Conservation (phyloP, 2,329 filamentous ascomycete genomes). For the Aspergillus niger region DNA sequence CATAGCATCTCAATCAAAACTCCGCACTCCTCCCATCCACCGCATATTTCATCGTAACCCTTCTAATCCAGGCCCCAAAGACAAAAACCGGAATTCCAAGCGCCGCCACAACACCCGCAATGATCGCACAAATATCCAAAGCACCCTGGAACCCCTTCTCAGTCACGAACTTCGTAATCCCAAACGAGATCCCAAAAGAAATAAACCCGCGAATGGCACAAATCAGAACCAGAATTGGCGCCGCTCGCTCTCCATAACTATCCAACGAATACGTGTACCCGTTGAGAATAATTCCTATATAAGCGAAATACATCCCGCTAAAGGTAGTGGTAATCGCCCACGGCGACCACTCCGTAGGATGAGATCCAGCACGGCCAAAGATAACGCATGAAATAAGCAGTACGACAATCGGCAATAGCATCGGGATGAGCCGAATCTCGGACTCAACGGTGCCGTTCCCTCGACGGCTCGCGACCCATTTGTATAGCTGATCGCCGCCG, state of each 20-base stretch:
- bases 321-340: constrained; percentile 12
- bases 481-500: constrained; percentile 11
- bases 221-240: constrained; percentile 14
- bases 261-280: constrained; percentile 13
- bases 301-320: constrained; percentile 15
- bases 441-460: constrained; percentile 4
- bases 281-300: constrained; percentile 7
- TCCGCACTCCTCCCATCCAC: neutral
- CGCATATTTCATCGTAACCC: constrained; percentile 2
- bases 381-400: constrained; percentile 12
- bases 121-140: constrained; percentile 7
- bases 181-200: constrained; percentile 15
- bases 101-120: constrained; percentile 10
- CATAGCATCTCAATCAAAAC: neutral
- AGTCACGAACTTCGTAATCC: constrained; percentile 11
- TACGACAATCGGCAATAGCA: neutral
- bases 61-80: constrained; percentile 1
- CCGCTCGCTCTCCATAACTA: constrained; percentile 12
- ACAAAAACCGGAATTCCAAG: constrained; percentile 11
- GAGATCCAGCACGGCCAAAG: constrained; percentile 10
- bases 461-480: neutral
- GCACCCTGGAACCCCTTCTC: neutral
- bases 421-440: constrained; percentile 9
- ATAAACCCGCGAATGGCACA: constrained; percentile 13
- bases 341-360: constrained; percentile 4